phyloP scores from a whole-genome alignment of 2,329 filamentous ascomycete genomes.

The Trichoderma oligosporum region DNA sequence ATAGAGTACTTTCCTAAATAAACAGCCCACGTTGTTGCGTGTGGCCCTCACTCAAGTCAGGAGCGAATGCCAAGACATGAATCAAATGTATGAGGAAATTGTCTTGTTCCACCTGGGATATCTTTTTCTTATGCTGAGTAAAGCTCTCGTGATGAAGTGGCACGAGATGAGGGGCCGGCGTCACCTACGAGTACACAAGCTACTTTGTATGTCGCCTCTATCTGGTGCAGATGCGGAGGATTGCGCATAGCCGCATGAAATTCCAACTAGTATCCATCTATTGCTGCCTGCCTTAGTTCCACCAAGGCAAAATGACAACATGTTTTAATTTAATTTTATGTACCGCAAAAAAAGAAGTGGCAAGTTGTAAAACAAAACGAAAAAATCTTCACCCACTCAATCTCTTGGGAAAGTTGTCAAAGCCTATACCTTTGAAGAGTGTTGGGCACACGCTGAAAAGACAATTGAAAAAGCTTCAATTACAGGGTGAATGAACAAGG shows the following conservation, averaged over 20 bases:
- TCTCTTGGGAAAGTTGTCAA: no score
- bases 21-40: conserved; percentile 1
- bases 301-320: conserved; percentile 14
- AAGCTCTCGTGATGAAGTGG: conserved; percentile 13
- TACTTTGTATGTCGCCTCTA: conserved; percentile 1
- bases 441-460: background rate
- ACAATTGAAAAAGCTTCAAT: background rate
- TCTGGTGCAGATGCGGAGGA: conserved; percentile 7
- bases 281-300: conserved; percentile 7
- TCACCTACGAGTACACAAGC: no score
- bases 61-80: background rate
- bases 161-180: conserved; percentile 13
- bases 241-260: conserved; percentile 11
- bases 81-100: conserved; percentile 6
- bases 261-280: conserved; percentile 1
- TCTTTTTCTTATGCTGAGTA: conserved; percentile 6
- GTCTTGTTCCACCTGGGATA: conserved; percentile 8
- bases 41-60: conserved; percentile 8
- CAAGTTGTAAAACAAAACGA: background rate
- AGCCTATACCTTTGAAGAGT: background rate
- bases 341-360: background rate
- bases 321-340: conserved; percentile 2
- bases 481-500: conserved; percentile 4
- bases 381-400: background rate
- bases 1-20: conserved; percentile 6